phyloP scores from a whole-genome alignment of 257 asterid genomes.

The Cynanchum wilfordii region DNA sequence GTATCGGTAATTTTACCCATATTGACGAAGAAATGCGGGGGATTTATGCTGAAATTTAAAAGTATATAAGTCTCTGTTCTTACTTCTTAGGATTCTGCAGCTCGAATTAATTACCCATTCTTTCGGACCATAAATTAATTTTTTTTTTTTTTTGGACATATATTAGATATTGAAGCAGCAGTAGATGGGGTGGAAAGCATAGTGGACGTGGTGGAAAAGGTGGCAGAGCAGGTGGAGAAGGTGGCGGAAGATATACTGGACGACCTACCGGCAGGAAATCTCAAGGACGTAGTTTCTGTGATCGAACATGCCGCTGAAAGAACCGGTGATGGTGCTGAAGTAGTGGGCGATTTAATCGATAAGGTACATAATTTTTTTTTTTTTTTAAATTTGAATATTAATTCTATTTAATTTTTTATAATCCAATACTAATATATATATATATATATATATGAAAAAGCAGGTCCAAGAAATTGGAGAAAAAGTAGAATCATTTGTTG shows the following conservation, averaged over 20 bases:
- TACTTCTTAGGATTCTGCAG: no score
- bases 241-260: conserved; percentile 20
- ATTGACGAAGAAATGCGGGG: conserved; percentile 62
- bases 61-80: conserved; percentile 29
- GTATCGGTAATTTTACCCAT: conserved; percentile 53
- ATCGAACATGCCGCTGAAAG: conserved; percentile 24
- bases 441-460: neutral
- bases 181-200: conserved; percentile 20
- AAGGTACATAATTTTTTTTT: conserved; percentile 17
- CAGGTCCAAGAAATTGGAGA: conserved; percentile 26
- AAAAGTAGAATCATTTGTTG: conserved; percentile 10
- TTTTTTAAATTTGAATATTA: no score
- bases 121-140: no score
- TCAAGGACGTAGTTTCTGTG: conserved; percentile 4
- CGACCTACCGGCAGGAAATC: conserved; percentile 23
- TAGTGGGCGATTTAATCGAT: conserved; percentile 21
- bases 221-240: conserved; percentile 29
- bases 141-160: neutral
- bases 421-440: neutral
- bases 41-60: conserved; percentile 41
- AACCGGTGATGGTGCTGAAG: conserved; percentile 19
- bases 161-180: conserved; percentile 15
- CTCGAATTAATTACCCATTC: no score
- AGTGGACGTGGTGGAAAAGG: conserved; percentile 24
- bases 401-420: neutral